Percentiles rank a stretch among this genome's conserved stretches.
Evolutionary conservation across 1,139 yeast genomes (phyloP).

Genomic region (Geotrichum candidum): DNA sequence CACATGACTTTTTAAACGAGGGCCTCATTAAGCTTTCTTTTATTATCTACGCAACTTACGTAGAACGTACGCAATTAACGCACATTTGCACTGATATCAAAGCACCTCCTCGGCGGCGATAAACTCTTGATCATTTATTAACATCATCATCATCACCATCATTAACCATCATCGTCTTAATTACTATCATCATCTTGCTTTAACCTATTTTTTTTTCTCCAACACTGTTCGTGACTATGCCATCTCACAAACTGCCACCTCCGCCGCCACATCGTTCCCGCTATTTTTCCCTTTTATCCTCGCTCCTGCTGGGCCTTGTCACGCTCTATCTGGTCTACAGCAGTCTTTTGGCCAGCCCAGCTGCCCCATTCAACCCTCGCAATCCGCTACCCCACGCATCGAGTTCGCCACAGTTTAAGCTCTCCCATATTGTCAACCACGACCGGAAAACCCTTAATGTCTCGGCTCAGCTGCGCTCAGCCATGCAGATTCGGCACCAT

Average conservation of each 20-base stretch:
- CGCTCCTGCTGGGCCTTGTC: neutral
- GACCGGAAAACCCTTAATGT: slow-evolving; percentile 3
- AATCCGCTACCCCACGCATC: neutral
- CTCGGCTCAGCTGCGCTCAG: neutral
- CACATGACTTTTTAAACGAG: neutral
- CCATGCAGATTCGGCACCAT: neutral
- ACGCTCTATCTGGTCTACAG: neutral
- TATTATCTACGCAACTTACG: neutral
- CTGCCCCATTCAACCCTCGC: neutral
- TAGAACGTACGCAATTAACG: neutral
- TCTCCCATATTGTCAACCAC: slow-evolving; percentile 4
- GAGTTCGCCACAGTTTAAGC: neutral
- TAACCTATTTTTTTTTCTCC: neutral
- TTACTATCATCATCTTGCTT: neutral
- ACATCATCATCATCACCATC: neutral
- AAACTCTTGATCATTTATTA: neutral
- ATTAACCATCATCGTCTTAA: neutral
- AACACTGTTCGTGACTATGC: neutral
- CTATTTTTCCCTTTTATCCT: neutral
- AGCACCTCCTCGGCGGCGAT: neutral
- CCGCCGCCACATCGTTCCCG: neutral
- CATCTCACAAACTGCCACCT: neutral
- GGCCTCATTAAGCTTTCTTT: too few species aligned
- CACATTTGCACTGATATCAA: neutral
- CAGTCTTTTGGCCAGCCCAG: neutral